These are phyloP conservation scores for Tuber magnatum DNA, from an alignment of 495 filamentous ascomycete species.

Conservation along the genomic window DNA sequence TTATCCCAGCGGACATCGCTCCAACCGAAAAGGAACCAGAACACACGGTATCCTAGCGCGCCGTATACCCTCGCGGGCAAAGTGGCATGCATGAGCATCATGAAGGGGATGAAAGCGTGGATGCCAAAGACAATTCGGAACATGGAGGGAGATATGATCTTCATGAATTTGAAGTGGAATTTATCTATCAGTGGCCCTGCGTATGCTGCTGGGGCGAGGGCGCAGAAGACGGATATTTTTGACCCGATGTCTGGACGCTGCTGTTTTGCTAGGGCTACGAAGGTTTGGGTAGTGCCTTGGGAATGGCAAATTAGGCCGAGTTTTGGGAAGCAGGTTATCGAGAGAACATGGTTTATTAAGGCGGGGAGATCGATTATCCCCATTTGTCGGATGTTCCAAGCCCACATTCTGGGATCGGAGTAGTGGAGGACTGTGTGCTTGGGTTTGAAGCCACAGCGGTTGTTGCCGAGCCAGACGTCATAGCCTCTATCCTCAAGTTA, in stretches of 20 bases:
- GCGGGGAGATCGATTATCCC: slow-evolving; percentile 86
- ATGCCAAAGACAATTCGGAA: slow-evolving; percentile 86
- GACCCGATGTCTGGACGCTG: slow-evolving; percentile 82
- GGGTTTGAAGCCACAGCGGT: slow-evolving; percentile 78
- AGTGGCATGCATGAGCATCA: slow-evolving; percentile 72
- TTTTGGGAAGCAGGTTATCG: slow-evolving; percentile 75
- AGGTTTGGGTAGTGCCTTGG: slow-evolving; percentile 85
- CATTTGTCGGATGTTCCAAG: slow-evolving; percentile 94
- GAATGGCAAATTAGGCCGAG: slow-evolving; percentile 79
- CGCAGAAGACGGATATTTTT: slow-evolving; percentile 85
- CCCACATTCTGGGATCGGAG: slow-evolving; percentile 88
- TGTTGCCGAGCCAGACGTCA: slow-evolving; percentile 95
- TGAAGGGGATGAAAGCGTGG: slow-evolving; percentile 89
- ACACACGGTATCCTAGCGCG: slow-evolving; percentile 81
- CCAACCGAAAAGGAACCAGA: slow-evolving; percentile 87
- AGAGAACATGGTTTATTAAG: slow-evolving; percentile 72
- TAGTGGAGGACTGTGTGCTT: slow-evolving; percentile 63
- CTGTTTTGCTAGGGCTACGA: slow-evolving; percentile 84
- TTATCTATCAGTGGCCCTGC: slow-evolving; percentile 79
- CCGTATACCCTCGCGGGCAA: slow-evolving; percentile 66
- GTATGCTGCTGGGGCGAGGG: slow-evolving; percentile 84
- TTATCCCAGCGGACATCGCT: slow-evolving; percentile 79
- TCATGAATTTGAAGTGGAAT: slow-evolving; percentile 91
- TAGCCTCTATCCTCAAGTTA: slow-evolving; percentile 52
- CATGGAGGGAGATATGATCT: slow-evolving; percentile 61